Evolutionary conservation across 371 early-diverging fungal genomes (phyloP).

Genomic region (Cokeromyces recurvatus): DNA sequence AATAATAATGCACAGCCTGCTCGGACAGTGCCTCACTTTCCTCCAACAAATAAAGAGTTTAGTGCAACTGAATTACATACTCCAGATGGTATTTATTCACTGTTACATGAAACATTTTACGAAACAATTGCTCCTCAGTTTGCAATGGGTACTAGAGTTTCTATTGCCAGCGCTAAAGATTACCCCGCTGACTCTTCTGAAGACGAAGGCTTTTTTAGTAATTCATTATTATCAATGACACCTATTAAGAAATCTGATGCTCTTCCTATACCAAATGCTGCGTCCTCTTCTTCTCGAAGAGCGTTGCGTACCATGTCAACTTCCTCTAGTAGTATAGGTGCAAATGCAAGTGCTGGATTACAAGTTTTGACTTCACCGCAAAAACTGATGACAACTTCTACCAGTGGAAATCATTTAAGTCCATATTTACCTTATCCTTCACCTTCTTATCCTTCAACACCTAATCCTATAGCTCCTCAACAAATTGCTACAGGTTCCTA

Average conservation of each 20-base stretch:
- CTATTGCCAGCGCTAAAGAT: conserved; percentile 17
- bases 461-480: conserved; percentile 3
- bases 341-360: no score
- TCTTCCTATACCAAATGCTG: conserved; percentile 34
- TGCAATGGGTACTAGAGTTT: conserved; percentile 44
- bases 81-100: conserved; percentile 52
- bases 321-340: conserved; percentile 10
- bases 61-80: conserved; percentile 42
- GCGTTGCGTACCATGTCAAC: conserved; percentile 5
- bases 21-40: conserved; percentile 21
- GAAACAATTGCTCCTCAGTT: conserved; percentile 49
- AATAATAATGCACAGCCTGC: not conserved
- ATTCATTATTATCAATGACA: conserved; percentile 7
- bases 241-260: conserved; percentile 27
- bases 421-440: conserved; percentile 10
- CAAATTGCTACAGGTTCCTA: conserved; percentile 7
- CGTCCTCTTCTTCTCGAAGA: conserved; percentile 4
- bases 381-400: conserved; percentile 7
- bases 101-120: conserved; percentile 45
- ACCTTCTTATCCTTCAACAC: conserved; percentile 6
- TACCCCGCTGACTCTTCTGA: conserved; percentile 10
- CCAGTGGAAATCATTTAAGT: conserved; percentile 6
- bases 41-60: conserved; percentile 44
- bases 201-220: conserved; percentile 2
- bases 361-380: conserved; percentile 1